Base-by-base conservation (phyloP, 495 filamentous ascomycete species). In the Penicillium simplicissimum region DNA sequence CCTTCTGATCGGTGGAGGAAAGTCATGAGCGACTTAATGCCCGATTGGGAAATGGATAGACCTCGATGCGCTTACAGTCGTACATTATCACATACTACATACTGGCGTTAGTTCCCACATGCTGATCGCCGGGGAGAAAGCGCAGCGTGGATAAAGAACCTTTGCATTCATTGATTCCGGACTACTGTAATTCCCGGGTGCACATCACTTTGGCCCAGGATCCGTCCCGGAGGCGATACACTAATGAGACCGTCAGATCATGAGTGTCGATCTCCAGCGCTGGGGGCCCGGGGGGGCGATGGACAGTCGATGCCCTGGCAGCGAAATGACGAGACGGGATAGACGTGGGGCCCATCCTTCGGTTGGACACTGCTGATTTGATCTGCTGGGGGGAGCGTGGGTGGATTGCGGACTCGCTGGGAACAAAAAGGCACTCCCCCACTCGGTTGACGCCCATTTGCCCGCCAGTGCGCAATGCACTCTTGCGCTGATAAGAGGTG, bases 321-420 rank as follows among this genome's bases (percentile, higher is more conserved):
- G 56, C 23, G 47, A 60, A 67, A 67, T 62, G 59, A 67, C 58
- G 61, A 61, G 65, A 67, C 64, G 64, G 64, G 64, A 67, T 43
- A 38, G 15, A 10, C 64, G 60, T 67, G 64, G 65, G 55, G 52
- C 65, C 8, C 4, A 7, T 36, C 19, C 8, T 34, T 13, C 10
- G 52, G 33, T 2, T 53, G 23, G 36, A 37, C 55, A 28, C 9
- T 25, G 53, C 35, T 57, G 55, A 48, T 57, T 57, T 38, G 49
- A 55, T 48, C n/a, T 13, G 31, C 14, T 21, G 15, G 6, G 13
- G 48, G 14, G n/a, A n/a, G 1, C 17, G 25, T 31, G 28, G 59
- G 43, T 55, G 42, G 42, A 57, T 38, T 31, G 23, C 23, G 23
- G 23, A 25, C 23, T 31, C 28, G 28, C 28, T 31, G 28, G 28